Evolutionary conservation across 2,329 filamentous ascomycete genomes (phyloP).

Genomic region (Ceratocystiopsis brevicomis): DNA sequence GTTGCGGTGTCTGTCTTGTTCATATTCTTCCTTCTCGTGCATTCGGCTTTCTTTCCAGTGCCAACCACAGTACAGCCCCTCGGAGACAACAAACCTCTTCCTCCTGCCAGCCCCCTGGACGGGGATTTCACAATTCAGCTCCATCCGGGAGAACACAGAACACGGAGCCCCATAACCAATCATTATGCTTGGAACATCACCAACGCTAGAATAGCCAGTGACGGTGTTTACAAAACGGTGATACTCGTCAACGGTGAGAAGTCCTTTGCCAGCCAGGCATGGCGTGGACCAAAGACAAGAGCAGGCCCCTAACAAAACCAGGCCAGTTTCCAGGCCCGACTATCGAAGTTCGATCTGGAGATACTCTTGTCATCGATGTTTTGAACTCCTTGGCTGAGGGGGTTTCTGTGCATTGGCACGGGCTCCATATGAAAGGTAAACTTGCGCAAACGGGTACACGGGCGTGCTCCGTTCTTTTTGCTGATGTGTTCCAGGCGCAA

Average conservation of each 20-base stretch:
- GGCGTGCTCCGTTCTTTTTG: neutral
- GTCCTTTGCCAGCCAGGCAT: neutral
- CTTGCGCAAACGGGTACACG: neutral
- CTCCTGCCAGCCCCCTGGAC: no score
- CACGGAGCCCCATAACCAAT: conserved; percentile 16
- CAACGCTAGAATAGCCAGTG: conserved; percentile 19
- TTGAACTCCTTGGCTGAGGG: conserved; percentile 22
- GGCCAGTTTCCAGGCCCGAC: conserved; percentile 27
- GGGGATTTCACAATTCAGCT: conserved; percentile 7
- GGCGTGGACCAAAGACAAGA: no score
- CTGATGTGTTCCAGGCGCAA: conserved; percentile 1
- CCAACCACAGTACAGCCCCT: no score
- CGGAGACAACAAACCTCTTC: no score
- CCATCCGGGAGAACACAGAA: conserved; percentile 23
- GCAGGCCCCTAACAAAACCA: neutral
- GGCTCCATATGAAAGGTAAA: conserved; percentile 18
- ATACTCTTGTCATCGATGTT: conserved; percentile 23
- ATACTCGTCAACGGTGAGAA: conserved; percentile 30
- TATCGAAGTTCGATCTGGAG: conserved; percentile 27
- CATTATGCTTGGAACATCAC: conserved; percentile 23
- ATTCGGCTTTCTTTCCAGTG: no score
- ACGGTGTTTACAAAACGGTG: conserved; percentile 30
- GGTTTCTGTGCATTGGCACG: conserved; percentile 28
- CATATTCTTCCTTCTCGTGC: no score
- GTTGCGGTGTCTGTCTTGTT: no score